Evolutionary conservation across 2,329 filamentous ascomycete species (phyloP).

Genomic region (Madurella mycetomatis): DNA sequence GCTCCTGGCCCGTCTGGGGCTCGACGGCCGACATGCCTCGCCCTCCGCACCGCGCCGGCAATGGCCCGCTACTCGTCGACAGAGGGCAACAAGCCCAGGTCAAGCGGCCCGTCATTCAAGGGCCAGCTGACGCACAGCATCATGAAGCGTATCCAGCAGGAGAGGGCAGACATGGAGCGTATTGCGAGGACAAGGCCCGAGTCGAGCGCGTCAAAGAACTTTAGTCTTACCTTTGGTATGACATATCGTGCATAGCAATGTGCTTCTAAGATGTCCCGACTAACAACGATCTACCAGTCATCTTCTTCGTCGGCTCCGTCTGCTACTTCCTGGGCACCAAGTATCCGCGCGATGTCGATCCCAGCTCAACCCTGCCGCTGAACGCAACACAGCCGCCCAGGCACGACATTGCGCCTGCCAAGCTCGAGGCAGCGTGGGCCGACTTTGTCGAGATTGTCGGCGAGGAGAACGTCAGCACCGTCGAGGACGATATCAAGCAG

Average conservation of each 20-base stretch:
- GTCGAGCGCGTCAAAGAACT: constrained; percentile 36
- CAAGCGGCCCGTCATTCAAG: constrained; percentile 37
- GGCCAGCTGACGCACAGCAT: constrained; percentile 54
- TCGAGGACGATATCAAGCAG: constrained; percentile 48
- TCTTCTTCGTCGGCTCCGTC: constrained; percentile 47
- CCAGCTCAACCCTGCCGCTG: constrained; percentile 57
- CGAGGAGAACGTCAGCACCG: constrained; percentile 60
- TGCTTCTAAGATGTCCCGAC: no score
- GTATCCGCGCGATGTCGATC: constrained; percentile 46
- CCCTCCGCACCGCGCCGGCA: constrained; percentile 8
- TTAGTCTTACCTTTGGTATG: constrained; percentile 46
- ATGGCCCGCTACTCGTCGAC: constrained; percentile 16
- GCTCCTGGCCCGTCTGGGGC: constrained; percentile 7
- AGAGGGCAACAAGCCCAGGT: constrained; percentile 5
- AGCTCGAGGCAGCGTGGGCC: constrained; percentile 66
- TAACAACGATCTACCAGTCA: constrained; percentile 35
- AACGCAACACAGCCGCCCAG: constrained; percentile 44
- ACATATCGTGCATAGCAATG: no score
- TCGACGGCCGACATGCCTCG: constrained; percentile 12
- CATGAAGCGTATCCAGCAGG: constrained; percentile 43
- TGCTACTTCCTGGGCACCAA: constrained; percentile 58
- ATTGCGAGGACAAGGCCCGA: constrained; percentile 39
- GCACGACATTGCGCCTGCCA: constrained; percentile 57
- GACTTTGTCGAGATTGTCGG: constrained; percentile 63
- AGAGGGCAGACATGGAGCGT: constrained; percentile 44